Evolutionary conservation across 352 stramenopile species (phyloP), one percentile per base, ranked within the genome.

Genomic region (Thalassiosira ordinaria): DNA sequence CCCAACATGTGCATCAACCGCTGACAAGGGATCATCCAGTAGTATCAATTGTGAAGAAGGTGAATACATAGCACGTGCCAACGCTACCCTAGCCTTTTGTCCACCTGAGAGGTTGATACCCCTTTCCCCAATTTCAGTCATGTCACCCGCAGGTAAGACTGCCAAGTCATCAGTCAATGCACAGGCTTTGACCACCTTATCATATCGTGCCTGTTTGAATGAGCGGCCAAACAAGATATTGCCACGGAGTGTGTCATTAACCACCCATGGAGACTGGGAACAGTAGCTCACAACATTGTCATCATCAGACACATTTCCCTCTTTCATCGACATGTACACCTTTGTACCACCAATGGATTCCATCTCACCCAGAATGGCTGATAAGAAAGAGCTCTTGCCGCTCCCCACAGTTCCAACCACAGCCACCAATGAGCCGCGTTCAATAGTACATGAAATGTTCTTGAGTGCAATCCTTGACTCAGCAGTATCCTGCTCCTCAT

Each of bases 381-480:
- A 90, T n/a, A 99, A 73, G 1, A 99, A 91, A 0, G 95, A 98
- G 18, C 92, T 97, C 70, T 99, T 99, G 14, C 97, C 97, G 72
- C 90, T 96, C 1, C 97, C 97, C 2, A 99, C 96, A 0, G 90
- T 78, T 6, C 97, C 97, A 35, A 99, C 93, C 5, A 99, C 85
- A 9, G 96, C 87, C 1, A 98, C 96, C 5, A 99, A 79, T 65
- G 96, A 92, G 16, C 96, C 95, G 27, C 90, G 85, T 24, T 92
- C 75, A 68, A 98, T 95, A 6, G 85, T 80, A n/a, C 96, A 87
- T 1, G 88, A 95, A 26, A 98, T 91, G 53, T 93, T 82, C 24
- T 92, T 84, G 26, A 97, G 66, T 29, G 68, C 66, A 39, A 78
- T 65, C 16, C 52, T 47, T n/a, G 31, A 52, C 49, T 86, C 65